phyloP scores from a whole-genome alignment of 192 early-diverging fungal species.

The Mortierella antarctica region DNA sequence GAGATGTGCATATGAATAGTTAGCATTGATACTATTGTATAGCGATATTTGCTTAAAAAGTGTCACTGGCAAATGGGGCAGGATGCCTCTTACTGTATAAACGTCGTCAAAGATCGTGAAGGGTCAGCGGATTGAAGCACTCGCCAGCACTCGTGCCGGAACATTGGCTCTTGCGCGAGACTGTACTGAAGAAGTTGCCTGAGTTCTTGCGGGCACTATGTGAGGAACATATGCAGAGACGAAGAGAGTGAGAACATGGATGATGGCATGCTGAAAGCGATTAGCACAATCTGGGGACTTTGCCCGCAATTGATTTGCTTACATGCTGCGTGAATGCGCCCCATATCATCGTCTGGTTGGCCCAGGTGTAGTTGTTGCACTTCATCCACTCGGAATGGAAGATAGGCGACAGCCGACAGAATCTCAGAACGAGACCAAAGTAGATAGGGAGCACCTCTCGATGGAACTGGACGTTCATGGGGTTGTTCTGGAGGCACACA shows the following conservation, averaged over 20 bases:
- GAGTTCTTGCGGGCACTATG: slow-evolving; percentile 38
- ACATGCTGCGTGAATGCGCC: slow-evolving; percentile 43
- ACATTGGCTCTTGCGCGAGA: not conserved
- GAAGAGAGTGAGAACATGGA: not conserved
- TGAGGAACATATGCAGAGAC: not conserved
- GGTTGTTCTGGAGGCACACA: slow-evolving; percentile 41
- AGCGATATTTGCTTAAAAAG: not conserved
- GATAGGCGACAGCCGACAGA: not conserved
- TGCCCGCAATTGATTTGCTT: not conserved
- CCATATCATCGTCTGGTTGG: slow-evolving; percentile 51
- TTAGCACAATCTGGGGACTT: no score
- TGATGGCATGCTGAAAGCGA: not conserved
- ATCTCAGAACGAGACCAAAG: slow-evolving; percentile 41
- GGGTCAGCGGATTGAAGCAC: slow-evolving; percentile 7
- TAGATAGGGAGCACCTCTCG: slow-evolving; percentile 43
- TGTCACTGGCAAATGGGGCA: not conserved
- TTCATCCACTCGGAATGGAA: slow-evolving; percentile 41
- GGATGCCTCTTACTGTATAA: slow-evolving; percentile 19
- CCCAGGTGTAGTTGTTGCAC: slow-evolving; percentile 49
- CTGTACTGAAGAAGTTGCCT: slow-evolving; percentile 28
- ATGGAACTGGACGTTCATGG: slow-evolving; percentile 38
- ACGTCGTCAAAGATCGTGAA: not conserved
- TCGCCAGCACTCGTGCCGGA: slow-evolving; percentile 42
- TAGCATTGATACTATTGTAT: not conserved
- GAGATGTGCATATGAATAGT: not conserved